Evolutionary conservation across 306 rosid genomes (phyloP).

Genomic region (Cucurbita pepo): DNA sequence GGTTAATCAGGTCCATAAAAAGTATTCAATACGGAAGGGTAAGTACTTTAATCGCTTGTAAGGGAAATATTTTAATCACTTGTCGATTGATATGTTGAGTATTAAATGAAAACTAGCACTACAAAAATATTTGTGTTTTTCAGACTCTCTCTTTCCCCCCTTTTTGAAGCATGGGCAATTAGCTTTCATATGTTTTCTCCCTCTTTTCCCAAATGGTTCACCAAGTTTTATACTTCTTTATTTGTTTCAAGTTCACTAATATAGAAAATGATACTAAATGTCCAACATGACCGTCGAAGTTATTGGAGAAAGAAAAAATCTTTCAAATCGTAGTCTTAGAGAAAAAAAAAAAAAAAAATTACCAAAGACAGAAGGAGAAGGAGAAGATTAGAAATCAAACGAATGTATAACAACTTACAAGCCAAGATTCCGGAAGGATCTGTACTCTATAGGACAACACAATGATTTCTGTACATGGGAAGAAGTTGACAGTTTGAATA

Average conservation of each 20-base stretch:
- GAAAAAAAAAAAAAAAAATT: neutral
- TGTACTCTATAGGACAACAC: neutral
- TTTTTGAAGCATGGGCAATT: neutral
- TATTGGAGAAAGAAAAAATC: neutral
- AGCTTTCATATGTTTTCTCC: neutral
- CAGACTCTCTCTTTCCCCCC: neutral
- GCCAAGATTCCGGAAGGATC: neutral
- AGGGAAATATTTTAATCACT: neutral
- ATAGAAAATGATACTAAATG: neutral
- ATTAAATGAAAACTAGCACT: neutral
- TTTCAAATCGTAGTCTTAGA: neutral
- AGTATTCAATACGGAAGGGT: conserved; percentile 75
- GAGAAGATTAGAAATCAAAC: neutral
- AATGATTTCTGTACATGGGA: neutral
- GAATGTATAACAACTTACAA: neutral
- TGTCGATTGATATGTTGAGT: neutral
- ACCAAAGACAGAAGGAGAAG: neutral
- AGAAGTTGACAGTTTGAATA: neutral
- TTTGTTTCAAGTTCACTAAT: neutral
- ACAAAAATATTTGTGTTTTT: neutral
- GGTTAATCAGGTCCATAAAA: conserved; percentile 50
- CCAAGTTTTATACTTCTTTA: neutral
- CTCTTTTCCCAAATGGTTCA: neutral
- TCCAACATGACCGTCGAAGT: neutral
- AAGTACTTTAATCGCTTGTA: conserved; percentile 1